These are phyloP conservation scores for Fusarium decemcellulare DNA, from an alignment of 2,329 filamentous ascomycete species.

Conservation along the genomic window DNA sequence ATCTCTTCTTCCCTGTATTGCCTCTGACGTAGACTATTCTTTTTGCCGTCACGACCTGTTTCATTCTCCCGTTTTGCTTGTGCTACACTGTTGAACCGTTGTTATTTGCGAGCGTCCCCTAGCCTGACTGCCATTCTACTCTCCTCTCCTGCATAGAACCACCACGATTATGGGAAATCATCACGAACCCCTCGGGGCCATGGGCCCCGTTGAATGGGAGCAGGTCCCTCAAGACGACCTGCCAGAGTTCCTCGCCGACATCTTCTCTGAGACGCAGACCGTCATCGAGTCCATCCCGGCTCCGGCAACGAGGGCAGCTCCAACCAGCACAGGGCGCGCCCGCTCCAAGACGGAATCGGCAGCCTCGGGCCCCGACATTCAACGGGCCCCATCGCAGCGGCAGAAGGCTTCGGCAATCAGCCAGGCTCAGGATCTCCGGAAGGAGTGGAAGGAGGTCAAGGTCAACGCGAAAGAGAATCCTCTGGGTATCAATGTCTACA, in stretches of 20 bases:
- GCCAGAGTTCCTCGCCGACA: conserved; percentile 66
- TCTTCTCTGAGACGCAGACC: conserved; percentile 77
- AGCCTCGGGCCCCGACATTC: conserved; percentile 65
- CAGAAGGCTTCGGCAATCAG: conserved; percentile 63
- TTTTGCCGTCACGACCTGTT: not conserved
- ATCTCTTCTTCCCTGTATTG: conserved; percentile 9
- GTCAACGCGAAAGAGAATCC: conserved; percentile 81
- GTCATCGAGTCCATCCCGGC: conserved; percentile 83
- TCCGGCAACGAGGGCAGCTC: conserved; percentile 50
- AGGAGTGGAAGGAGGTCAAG: conserved; percentile 91
- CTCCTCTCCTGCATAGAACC: conserved; percentile 4
- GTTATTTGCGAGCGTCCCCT: not conserved
- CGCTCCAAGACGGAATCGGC: conserved; percentile 71
- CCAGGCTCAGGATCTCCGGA: conserved; percentile 71
- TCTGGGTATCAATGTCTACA: conserved; percentile 83
- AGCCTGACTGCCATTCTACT: not conserved
- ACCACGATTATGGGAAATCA: conserved; percentile 64
- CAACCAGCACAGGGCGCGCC: conserved; percentile 61
- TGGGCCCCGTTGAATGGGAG: conserved; percentile 70
- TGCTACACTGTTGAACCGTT: not conserved
- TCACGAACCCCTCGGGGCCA: conserved; percentile 70
- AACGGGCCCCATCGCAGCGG: conserved; percentile 58
- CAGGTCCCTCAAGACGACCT: conserved; percentile 63
- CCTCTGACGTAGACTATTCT: conserved; percentile 32
- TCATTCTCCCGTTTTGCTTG: conserved; percentile 11